phyloP scores from a whole-genome alignment of 1,139 yeast species.

The Lodderomyces metapsilosis region DNA sequence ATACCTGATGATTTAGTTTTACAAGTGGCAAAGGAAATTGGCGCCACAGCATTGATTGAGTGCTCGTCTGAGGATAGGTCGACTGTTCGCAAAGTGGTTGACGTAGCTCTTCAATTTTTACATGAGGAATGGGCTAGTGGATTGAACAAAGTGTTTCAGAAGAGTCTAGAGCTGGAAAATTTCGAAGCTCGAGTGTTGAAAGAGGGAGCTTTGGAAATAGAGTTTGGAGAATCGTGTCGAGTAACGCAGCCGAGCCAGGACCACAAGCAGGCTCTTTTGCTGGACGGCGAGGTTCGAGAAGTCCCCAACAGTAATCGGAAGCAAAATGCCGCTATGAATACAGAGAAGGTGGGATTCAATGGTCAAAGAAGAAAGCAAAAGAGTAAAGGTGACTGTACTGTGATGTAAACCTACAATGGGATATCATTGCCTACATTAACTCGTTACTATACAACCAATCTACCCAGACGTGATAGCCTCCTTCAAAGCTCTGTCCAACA shows the following conservation, averaged over 20 bases:
- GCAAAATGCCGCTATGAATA: not conserved
- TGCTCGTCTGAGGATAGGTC: slow-evolving; percentile 73
- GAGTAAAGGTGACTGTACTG: not conserved
- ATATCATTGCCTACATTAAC: too few relatives aligned
- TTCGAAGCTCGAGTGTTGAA: not conserved
- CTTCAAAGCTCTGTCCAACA: slow-evolving; percentile 69
- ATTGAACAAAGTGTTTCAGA: slow-evolving; percentile 11
- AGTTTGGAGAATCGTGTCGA: not conserved
- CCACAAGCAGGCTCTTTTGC: not conserved
- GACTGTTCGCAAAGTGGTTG: slow-evolving; percentile 67
- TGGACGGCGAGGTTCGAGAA: not conserved
- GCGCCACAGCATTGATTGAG: slow-evolving; percentile 75
- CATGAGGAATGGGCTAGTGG: slow-evolving; percentile 36
- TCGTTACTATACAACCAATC: slow-evolving; percentile 25
- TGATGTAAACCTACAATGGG: not conserved
- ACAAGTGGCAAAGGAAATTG: slow-evolving; percentile 59
- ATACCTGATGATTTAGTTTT: slow-evolving; percentile 52
- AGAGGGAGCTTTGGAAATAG: not conserved
- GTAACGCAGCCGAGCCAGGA: not conserved
- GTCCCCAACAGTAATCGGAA: not conserved
- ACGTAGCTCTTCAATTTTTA: slow-evolving; percentile 45
- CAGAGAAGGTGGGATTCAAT: not conserved
- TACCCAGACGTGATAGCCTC: slow-evolving; percentile 36
- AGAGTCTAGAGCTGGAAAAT: not conserved
- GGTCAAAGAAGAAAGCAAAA: not conserved